Base-by-base conservation (phyloP, 1,284 basidiomycete species). In the Cutaneotrichosporon spelunceum region DNA sequence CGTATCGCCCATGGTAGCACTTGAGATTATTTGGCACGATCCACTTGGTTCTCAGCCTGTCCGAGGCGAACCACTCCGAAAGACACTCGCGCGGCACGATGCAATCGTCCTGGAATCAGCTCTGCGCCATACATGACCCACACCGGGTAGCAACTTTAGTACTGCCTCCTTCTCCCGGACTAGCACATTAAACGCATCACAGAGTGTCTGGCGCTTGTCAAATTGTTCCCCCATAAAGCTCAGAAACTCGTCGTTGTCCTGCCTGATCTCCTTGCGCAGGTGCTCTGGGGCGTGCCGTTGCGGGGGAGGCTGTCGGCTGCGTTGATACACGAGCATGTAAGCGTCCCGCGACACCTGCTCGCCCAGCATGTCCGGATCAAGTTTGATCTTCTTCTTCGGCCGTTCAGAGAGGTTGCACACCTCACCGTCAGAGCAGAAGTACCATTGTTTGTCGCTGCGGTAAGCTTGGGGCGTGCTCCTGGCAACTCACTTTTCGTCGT, bases 301-400 rank as follows among this genome's bases (percentile, higher is more conserved):
- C 19, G 80, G 26, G 72, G 54, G 66, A 14, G 48, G 26, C 19
- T 19, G 19, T 10, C 19, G 19, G 16, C 3, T 4, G 23, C 11
- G 30, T 72, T 74, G 10, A 77, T 95, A 96, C 56, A 96, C 87
- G 42, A 95, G 83, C 91, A 95, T 93, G 78, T 96, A 95, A 26
- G 90, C 91, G 68, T 93, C 90, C 74, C 85, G 88, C 1, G 91
- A 93, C 65, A 63, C 78, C 74, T 52, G 70, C 63, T 54, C 67
- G 64, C 56, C 68, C 60, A 30, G 64, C 24, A 52, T 24, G 57
- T 60, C 54, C 36, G 64, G 26, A 36, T 63, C 63, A 4, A 66
- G 65, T 52, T 57, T 69, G 21, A 47, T 39, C 53, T 65, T 71
- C 62, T 69, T 72, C 60, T 58, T 61, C 14, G 55, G 45, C 23